phyloP scores from a whole-genome alignment of 176 grass and related monocot genomes.

The Tillandsia leiboldiana region DNA sequence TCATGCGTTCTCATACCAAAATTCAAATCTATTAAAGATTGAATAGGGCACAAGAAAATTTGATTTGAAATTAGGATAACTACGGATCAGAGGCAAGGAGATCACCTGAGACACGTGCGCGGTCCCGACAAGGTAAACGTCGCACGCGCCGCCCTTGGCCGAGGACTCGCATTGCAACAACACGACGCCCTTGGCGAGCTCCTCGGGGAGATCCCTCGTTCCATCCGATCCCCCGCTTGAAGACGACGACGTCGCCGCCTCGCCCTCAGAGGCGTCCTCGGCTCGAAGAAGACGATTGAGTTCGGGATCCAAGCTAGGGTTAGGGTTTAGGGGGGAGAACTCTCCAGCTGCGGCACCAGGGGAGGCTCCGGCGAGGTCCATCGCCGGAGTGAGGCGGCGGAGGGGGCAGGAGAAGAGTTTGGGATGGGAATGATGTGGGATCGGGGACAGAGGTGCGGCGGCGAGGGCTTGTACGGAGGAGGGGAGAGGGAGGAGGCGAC shows the following conservation, averaged over 20 bases:
- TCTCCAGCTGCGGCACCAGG: slow-evolving; percentile 1
- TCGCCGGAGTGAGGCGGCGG: slow-evolving; percentile 23
- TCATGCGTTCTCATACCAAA: neutral
- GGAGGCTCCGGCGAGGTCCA: slow-evolving; percentile 34
- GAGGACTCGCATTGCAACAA: slow-evolving; percentile 55
- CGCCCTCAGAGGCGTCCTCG: slow-evolving; percentile 13
- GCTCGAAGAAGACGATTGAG: neutral
- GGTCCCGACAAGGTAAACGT: slow-evolving; percentile 59
- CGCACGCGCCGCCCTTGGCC: slow-evolving; percentile 35
- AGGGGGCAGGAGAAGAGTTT: neutral
- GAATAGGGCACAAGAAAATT: neutral
- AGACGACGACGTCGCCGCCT: slow-evolving; percentile 8
- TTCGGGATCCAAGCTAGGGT: neutral
- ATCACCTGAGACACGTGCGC: slow-evolving; percentile 70
- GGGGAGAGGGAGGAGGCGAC: neutral
- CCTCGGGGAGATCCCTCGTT: slow-evolving; percentile 49
- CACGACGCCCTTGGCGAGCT: slow-evolving; percentile 46
- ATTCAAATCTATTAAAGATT: neutral
- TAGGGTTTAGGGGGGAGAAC: neutral
- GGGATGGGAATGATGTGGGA: neutral
- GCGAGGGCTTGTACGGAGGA: neutral
- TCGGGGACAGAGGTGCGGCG: neutral
- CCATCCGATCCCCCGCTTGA: neutral
- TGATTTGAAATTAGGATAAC: slow-evolving; percentile 1
- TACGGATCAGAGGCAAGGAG: neutral